Evolutionary conservation across 1,284 basidiomycete genomes (phyloP).

Genomic region (Malassezia nana): DNA sequence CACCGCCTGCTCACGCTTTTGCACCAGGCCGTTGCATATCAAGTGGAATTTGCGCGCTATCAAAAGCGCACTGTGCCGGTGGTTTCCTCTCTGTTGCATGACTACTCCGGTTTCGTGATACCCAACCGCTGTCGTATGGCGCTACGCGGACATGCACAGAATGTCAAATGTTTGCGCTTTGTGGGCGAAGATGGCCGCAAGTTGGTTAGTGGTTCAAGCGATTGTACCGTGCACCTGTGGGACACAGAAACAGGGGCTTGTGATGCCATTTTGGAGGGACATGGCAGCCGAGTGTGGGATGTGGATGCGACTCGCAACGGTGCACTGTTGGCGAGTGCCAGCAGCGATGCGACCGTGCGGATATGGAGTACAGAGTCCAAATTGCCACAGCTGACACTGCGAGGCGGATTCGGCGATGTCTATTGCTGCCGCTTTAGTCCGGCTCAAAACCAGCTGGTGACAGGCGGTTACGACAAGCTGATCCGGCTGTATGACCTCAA

Average conservation of each 20-base stretch:
- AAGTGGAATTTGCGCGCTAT: slow-evolving; percentile 49
- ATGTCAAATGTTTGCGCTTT: slow-evolving; percentile 51
- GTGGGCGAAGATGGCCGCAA: slow-evolving; percentile 48
- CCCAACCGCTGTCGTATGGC: slow-evolving; percentile 30
- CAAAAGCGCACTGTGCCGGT: slow-evolving; percentile 44
- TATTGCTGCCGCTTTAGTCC: slow-evolving; percentile 51
- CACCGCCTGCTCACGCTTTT: slow-evolving; percentile 50
- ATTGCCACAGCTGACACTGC: slow-evolving; percentile 23
- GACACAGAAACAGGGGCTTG: slow-evolving; percentile 34
- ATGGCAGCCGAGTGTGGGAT: slow-evolving; percentile 51
- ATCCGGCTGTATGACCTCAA: slow-evolving; percentile 51
- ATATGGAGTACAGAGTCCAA: slow-evolving; percentile 48
- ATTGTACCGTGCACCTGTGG: slow-evolving; percentile 39
- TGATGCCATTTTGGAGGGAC: slow-evolving; percentile 46
- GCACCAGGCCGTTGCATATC: slow-evolving; percentile 52
- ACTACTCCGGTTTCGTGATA: slow-evolving; percentile 36
- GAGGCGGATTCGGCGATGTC: slow-evolving; percentile 49
- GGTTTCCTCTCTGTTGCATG: slow-evolving; percentile 37
- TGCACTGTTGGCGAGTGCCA: slow-evolving; percentile 46
- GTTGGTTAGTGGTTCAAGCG: slow-evolving; percentile 50
- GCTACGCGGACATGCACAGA: slow-evolving; percentile 50
- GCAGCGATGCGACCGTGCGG: slow-evolving; percentile 51
- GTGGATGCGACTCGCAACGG: slow-evolving; percentile 44
- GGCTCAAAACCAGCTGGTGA: slow-evolving; percentile 48
- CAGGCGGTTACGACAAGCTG: slow-evolving; percentile 52